Percentiles rank a stretch among this genome's conserved stretches.
Evolutionary conservation across 306 rosid species (phyloP).

Genomic region (Dalbergia cochinchinensis): DNA sequence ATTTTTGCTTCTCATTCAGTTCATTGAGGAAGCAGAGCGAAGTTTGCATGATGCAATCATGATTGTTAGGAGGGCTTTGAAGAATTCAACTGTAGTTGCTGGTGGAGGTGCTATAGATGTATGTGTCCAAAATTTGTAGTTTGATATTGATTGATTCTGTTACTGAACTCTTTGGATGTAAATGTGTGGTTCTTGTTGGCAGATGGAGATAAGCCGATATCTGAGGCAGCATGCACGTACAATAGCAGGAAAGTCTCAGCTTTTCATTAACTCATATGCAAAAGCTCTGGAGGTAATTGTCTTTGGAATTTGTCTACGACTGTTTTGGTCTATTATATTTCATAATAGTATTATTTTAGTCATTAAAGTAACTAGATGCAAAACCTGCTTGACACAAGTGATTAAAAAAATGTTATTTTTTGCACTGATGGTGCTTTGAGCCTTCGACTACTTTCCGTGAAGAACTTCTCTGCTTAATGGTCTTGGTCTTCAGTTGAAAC

Average conservation of each 20-base stretch:
- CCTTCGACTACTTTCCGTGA: not conserved
- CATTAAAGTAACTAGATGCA: slow-evolving; percentile 18
- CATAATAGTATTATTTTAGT: slow-evolving; percentile 18
- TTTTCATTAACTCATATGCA: slow-evolving; percentile 94
- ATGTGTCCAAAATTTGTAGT: slow-evolving; percentile 44
- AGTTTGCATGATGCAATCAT: slow-evolving; percentile 99
- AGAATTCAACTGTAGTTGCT: slow-evolving; percentile 97
- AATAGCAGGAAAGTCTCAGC: slow-evolving; percentile 92
- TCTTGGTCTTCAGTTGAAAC: slow-evolving; percentile 9
- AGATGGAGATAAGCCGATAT: slow-evolving; percentile 98
- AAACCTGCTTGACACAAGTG: not conserved
- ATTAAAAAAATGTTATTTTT: not conserved
- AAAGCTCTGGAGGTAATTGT: slow-evolving; percentile 91
- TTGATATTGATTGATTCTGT: slow-evolving; percentile 14
- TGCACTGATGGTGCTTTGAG: not conserved
- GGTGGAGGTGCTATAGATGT: slow-evolving; percentile 99
- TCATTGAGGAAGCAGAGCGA: slow-evolving; percentile 99
- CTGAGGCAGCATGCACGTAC: slow-evolving; percentile 93
- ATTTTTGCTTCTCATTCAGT: slow-evolving; percentile 59
- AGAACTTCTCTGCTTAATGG: not conserved
- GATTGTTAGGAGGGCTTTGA: slow-evolving; percentile 97
- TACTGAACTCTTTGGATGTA: not conserved
- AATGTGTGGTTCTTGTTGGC: slow-evolving; percentile 47
- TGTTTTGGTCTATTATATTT: not conserved
- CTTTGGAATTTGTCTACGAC: not conserved